Conservation (phyloP, 1,284 basidiomycete genomes). For the Bjerkandera adusta region DNA sequence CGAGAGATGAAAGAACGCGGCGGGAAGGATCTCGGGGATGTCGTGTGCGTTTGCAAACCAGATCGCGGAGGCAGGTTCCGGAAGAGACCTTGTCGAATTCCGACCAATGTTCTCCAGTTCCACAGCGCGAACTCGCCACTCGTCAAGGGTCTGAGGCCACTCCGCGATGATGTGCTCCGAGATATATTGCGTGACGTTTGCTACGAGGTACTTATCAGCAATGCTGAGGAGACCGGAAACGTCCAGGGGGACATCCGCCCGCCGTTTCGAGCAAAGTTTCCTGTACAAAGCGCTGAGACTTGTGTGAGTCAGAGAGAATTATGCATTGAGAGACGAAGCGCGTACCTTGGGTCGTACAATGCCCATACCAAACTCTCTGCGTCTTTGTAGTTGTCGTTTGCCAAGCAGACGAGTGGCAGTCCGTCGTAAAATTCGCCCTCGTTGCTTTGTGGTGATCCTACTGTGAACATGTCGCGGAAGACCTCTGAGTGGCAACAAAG, state of each 20-base stretch:
- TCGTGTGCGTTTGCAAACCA: conserved; percentile 9
- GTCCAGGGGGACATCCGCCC: background rate
- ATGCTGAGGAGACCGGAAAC: conserved; percentile 3
- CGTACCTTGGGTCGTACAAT: conserved; percentile 13
- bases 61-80: conserved; percentile 13
- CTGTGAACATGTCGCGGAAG: conserved; percentile 10
- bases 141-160: conserved; percentile 11
- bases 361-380: conserved; percentile 7
- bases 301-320: background rate
- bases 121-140: conserved; percentile 2
- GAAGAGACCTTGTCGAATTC: conserved; percentile 1
- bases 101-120: conserved; percentile 2
- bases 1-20: conserved; percentile 15
- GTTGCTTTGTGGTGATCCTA: background rate
- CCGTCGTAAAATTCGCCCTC: conserved; percentile 6
- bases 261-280: background rate
- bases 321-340: background rate
- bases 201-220: background rate
- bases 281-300: background rate
- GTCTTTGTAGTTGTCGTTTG: conserved; percentile 8
- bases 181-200: background rate
- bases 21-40: conserved; percentile 13
- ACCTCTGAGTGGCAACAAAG: conserved; percentile 10
- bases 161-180: conserved; percentile 9
- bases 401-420: conserved; percentile 8